Base-by-base conservation (phyloP, 2,329 filamentous ascomycete genomes). In the Coniella vitis region DNA sequence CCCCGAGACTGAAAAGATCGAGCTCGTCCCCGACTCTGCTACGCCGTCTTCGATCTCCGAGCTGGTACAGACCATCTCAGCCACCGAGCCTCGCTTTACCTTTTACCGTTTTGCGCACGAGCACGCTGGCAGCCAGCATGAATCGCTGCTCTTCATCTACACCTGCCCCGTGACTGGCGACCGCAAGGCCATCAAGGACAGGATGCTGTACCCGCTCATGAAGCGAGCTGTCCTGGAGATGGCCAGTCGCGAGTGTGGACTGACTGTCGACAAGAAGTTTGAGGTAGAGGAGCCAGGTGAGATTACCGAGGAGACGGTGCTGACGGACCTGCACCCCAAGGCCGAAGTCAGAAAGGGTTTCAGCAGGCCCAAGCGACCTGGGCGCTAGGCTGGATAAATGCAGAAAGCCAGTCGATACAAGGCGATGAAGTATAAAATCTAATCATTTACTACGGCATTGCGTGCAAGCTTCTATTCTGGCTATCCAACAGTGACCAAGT, bases 121-220 rank as follows among this genome's bases (percentile, higher is more conserved):
- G 37, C 68, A 80, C 53, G 67, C 71, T 29, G 79, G 79, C 19
- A 55, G 61, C 39, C 67, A 75, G 51, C 69, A 72, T 45, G 75
- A 72, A 48, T 79, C 83, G 3, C 70, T 91, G 41, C 72, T 91
- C 5, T 93, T 93, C 70, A 81, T 93, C 62, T 91, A 90, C 69
- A 91, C 87, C 5, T 90, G 86, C 64, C 88, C 88, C 1, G 70
- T 76, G 7, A 75, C 83, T 4, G 69, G 78, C 0, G 77, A 72
- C 22, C 80, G 75, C 45, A 87, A 83, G 67, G 71, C 78, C 45
- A 86, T 93, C 70, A 90, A 88, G 70, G 84, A 86, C 67, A 76
- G 87, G 55, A 94, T 94, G 88, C 67, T 93, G 61, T 93, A 93
- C 63, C 86, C 87, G 31, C 70, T 83, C 21, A 83, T 83, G 71